Conservation (phyloP, 129 eudicot genomes). For the Flaveria linearis region DNA sequence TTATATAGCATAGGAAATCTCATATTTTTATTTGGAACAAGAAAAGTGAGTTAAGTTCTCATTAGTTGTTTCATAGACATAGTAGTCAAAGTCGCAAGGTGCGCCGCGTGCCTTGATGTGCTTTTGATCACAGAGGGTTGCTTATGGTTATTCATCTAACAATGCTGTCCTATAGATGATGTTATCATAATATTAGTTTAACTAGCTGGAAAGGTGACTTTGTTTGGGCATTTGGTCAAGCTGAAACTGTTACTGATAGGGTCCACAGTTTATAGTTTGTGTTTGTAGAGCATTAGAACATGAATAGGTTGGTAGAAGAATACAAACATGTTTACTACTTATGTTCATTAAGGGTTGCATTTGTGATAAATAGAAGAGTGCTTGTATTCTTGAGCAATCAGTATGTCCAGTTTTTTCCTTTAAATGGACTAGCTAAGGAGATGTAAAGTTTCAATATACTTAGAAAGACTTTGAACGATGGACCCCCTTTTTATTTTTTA, state of each 20-base stretch:
- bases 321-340: neutral
- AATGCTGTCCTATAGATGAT: no score
- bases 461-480: neutral
- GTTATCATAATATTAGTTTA: no score
- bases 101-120: neutral
- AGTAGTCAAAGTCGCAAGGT: neutral
- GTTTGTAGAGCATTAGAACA: neutral
- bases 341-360: neutral
- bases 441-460: neutral
- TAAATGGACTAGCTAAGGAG: neutral
- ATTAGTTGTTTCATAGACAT: neutral
- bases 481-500: neutral
- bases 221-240: neutral
- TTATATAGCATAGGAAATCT: neutral
- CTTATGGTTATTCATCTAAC: no score
- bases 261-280: neutral
- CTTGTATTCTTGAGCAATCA: no score
- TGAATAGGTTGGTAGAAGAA: neutral
- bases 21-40: neutral
- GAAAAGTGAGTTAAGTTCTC: neutral
- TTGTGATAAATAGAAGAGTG: neutral
- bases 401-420: no score
- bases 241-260: neutral
- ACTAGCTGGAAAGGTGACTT: neutral
- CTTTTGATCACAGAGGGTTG: no score